Base-by-base conservation (phyloP, 1,139 yeast species). In the Suhomyces yuchorum region DNA sequence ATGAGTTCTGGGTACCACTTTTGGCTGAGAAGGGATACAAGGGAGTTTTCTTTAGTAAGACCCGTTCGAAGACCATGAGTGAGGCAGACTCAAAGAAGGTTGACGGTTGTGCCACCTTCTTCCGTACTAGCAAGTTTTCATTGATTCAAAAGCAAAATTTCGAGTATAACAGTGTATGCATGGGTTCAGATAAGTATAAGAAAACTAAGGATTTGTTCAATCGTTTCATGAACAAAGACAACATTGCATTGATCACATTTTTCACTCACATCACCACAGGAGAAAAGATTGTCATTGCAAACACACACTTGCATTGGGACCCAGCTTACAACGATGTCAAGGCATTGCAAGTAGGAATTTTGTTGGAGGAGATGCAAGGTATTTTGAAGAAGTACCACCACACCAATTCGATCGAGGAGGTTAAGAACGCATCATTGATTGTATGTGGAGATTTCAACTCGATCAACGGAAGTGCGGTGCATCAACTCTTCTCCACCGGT, bases 271-370 rank as follows among this genome's bases (percentile, higher is more conserved):
- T 74, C 37, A 78, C 77, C 46, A 80, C 92, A 9, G 92, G 92
- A 9, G 89, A 86, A 63, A 78, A 80, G 54, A 70, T 93, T 43
- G 77, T 89, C 55, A 77, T 90, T 40, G 91, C 87, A 3, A 93
- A 92, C 60, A 92, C 99, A 0, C 99, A 95, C 76, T 81, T 93
- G 66, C 97, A 92, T 67, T 95, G 99, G 98, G 98, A 93, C 71
- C 99, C 99, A 8, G 91, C 90, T 42, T 89, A 84, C 65, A 89
- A 90, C 64, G 99, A 95, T 71, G 99, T 95, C 51, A 95, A 95
- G 68, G 82, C 97, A 8, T 86, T 95, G 68, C 99, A 95, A 73
- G 93, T 89, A 47, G 97, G 97, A 42, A 85, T 93, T 41, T 73
- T 95, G 55, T 73, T 95, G 63, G 98, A 93, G 62, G 97, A 93